phyloP scores from a whole-genome alignment of 257 asterid genomes.

The Scutellaria minor region DNA sequence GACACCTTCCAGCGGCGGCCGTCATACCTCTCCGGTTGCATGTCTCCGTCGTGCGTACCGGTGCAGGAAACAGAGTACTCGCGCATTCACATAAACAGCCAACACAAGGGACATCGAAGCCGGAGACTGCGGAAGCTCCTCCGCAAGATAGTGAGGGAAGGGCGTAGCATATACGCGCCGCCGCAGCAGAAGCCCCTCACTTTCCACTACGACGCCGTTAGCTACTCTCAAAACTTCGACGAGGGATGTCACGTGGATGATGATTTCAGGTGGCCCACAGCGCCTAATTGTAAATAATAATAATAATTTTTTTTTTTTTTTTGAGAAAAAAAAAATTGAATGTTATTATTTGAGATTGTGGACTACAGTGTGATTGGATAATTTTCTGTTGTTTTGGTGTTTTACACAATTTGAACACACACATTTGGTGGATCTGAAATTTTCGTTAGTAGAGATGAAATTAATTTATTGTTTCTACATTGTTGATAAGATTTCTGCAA shows the following conservation, averaged over 20 bases:
- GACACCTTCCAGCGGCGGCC: slow-evolving; percentile 30
- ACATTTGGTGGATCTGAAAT: too few species aligned
- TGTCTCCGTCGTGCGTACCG: slow-evolving; percentile 75
- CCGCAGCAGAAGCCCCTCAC: slow-evolving; percentile 37
- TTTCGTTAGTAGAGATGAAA: too few species aligned
- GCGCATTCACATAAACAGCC: slow-evolving; percentile 42
- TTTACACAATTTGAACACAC: too few species aligned
- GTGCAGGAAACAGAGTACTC: slow-evolving; percentile 64
- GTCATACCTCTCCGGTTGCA: slow-evolving; percentile 60
- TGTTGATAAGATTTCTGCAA: too few species aligned
- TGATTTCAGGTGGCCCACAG: slow-evolving; percentile 5
- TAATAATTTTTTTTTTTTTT: too few species aligned
- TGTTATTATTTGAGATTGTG: too few species aligned
- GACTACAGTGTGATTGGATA: too few species aligned
- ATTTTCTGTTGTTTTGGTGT: too few species aligned
- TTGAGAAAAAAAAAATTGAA: too few species aligned
- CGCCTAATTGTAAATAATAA: too few species aligned
- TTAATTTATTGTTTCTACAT: too few species aligned
- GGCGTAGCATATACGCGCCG: slow-evolving; percentile 55
- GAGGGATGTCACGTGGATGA: slow-evolving; percentile 62
- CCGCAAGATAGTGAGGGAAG: slow-evolving; percentile 56
- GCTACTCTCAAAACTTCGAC: slow-evolving; percentile 79
- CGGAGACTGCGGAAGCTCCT: slow-evolving; percentile 52
- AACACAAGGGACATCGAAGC: slow-evolving; percentile 1
- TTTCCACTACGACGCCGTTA: slow-evolving; percentile 74